phyloP scores from a whole-genome alignment of 306 rosid species.

The Morella rubra region DNA sequence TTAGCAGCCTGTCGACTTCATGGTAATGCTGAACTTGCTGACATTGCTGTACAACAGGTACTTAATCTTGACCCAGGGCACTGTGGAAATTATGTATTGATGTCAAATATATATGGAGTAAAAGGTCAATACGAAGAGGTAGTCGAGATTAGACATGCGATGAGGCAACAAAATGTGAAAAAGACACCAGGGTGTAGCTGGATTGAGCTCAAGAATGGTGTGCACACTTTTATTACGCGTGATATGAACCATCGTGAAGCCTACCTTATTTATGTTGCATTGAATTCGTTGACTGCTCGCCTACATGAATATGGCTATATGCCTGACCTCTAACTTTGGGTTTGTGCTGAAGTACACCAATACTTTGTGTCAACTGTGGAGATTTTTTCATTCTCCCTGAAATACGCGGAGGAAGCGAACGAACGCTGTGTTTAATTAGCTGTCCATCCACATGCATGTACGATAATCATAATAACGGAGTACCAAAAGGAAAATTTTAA shows the following conservation, averaged over 20 bases:
- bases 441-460: too few relatives aligned
- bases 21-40: constrained; percentile 61
- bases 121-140: constrained; percentile 69
- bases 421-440: not conserved
- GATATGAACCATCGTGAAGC: constrained; percentile 66
- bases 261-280: constrained; percentile 48
- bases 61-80: constrained; percentile 69
- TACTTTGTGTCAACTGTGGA: not conserved
- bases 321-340: constrained; percentile 34
- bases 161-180: constrained; percentile 73
- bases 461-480: too few relatives aligned
- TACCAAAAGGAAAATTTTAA: too few relatives aligned
- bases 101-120: constrained; percentile 71
- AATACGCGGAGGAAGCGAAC: not conserved
- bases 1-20: constrained; percentile 72
- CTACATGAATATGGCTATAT: constrained; percentile 59
- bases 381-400: not conserved
- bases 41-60: constrained; percentile 53
- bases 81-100: constrained; percentile 75
- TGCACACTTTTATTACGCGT: constrained; percentile 63
- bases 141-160: constrained; percentile 57
- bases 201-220: constrained; percentile 80
- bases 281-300: constrained; percentile 66
- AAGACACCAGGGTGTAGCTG: constrained; percentile 86
- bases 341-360: constrained; percentile 13